phyloP scores from a whole-genome alignment of 202 grass and related monocot species.

The Musa balbisiana region DNA sequence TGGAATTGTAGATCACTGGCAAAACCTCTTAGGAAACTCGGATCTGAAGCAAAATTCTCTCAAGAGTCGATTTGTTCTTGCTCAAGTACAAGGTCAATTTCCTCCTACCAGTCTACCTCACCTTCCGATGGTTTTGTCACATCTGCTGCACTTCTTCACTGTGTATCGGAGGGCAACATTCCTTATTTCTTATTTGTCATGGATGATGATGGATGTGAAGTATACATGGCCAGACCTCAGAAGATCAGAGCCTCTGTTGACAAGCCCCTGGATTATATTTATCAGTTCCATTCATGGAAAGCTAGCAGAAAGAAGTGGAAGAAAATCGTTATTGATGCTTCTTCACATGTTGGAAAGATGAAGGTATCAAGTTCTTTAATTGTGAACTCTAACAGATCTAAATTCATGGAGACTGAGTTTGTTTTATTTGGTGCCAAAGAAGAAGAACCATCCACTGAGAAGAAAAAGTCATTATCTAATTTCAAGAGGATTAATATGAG shows the following conservation, averaged over 20 bases:
- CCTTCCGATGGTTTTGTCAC: background rate
- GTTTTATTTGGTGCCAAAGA: conserved; percentile 20
- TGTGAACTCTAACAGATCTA: conserved; percentile 14
- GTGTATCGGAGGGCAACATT: conserved; percentile 25
- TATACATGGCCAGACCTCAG: conserved; percentile 26
- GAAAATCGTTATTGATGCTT: background rate
- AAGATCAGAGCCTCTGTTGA: conserved; percentile 16
- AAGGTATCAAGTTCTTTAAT: conserved; percentile 35
- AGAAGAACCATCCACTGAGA: background rate
- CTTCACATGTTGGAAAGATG: conserved; percentile 30
- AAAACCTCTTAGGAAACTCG: background rate
- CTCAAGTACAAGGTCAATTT: background rate
- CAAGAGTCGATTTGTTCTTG: background rate
- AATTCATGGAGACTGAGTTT: conserved; percentile 37
- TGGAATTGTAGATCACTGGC: background rate
- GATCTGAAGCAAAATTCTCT: background rate
- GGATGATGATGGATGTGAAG: conserved; percentile 13
- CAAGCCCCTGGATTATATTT: conserved; percentile 28
- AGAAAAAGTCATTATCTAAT: background rate
- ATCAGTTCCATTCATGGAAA: conserved; percentile 27
- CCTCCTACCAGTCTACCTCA: background rate
- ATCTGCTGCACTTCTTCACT: conserved; percentile 24
- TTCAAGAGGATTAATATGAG: conserved; percentile 7
- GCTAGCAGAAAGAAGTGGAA: conserved; percentile 5
- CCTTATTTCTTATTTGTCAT: conserved; percentile 31